Base-by-base conservation (phyloP, 306 rosid genomes). In the Neltuma alba region DNA sequence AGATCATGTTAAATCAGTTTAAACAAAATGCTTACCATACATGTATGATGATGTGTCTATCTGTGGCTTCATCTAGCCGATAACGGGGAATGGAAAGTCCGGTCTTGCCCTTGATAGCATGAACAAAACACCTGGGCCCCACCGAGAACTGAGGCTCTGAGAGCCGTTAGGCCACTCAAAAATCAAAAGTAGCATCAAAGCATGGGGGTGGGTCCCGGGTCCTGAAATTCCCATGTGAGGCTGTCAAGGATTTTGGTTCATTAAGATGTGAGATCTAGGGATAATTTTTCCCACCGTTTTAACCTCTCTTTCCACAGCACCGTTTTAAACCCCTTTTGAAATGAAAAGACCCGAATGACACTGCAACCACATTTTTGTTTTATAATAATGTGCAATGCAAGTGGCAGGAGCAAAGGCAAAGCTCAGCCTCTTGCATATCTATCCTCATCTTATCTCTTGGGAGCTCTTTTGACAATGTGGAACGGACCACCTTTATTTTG, bases 221-320 rank as follows among this genome's bases (percentile, higher is more conserved):
- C 87, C 89, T 83, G 88, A 83, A 23, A 82, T 62, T n/a, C 67
- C 38, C 85, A 83, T 80, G 87, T 80, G 76, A 58, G 80, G 80
- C 70, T 81, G 82, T 67, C 75, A 83, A 60, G 67, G 52, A 68
- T 80, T 85, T 80, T n/a, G n/a, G n/a, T n/a, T n/a, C n/a, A n/a
- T n/a, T n/a, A n/a, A n/a, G n/a, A n/a, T n/a, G n/a, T n/a, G n/a
- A n/a, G n/a, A n/a, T n/a, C n/a, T n/a, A n/a, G n/a, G n/a, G n/a
- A n/a, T n/a, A n/a, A n/a, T n/a, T n/a, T n/a, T n/a, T n/a, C n/a
- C n/a, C n/a, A n/a, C n/a, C n/a, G n/a, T n/a, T n/a, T n/a, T n/a
- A n/a, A 45, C 7, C 15, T 45, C 0, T 44, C 50, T 2, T 44
- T 61, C 63, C 4, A 45, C 1, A 2, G 52, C 14, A 45, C 52